These are phyloP conservation scores for Talaromyces sp. DNA, from an alignment of 2,329 filamentous ascomycete genomes.

Conservation along the genomic window DNA sequence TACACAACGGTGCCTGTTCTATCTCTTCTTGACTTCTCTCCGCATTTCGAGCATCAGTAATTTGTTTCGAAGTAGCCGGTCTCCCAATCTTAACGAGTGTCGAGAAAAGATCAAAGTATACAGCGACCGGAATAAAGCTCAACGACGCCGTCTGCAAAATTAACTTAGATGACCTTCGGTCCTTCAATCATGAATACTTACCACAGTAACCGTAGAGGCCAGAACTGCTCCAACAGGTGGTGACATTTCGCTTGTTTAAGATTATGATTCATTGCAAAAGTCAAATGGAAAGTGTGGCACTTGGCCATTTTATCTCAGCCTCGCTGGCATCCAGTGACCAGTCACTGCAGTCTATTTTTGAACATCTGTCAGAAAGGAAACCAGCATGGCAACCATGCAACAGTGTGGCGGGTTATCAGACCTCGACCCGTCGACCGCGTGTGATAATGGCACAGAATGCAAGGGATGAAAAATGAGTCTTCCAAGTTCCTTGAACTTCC, in stretches of 20 bases:
- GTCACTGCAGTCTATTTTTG: slow-evolving; percentile 5
- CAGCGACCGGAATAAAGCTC: slow-evolving; percentile 40
- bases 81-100: slow-evolving; percentile 28
- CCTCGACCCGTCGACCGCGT: slow-evolving; percentile 1
- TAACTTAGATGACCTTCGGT: neutral
- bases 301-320: neutral
- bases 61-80: slow-evolving; percentile 30
- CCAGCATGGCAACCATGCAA: slow-evolving; percentile 9
- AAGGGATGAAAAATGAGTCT: slow-evolving; percentile 7
- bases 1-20: slow-evolving; percentile 28
- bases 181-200: slow-evolving; percentile 22
- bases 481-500: neutral
- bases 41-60: slow-evolving; percentile 28
- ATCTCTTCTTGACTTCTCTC: slow-evolving; percentile 21
- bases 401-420: slow-evolving; percentile 3
- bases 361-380: neutral
- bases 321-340: neutral
- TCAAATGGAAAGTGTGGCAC: neutral
- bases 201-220: slow-evolving; percentile 30
- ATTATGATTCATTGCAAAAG: neutral
- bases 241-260: slow-evolving; percentile 16
- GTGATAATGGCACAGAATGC: slow-evolving; percentile 1
- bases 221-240: slow-evolving; percentile 28
- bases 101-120: slow-evolving; percentile 37
- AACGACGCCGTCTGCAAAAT: slow-evolving; percentile 33